Conservation (phyloP, 2,329 filamentous ascomycete species). For the Emergomyces pasteurianus region DNA sequence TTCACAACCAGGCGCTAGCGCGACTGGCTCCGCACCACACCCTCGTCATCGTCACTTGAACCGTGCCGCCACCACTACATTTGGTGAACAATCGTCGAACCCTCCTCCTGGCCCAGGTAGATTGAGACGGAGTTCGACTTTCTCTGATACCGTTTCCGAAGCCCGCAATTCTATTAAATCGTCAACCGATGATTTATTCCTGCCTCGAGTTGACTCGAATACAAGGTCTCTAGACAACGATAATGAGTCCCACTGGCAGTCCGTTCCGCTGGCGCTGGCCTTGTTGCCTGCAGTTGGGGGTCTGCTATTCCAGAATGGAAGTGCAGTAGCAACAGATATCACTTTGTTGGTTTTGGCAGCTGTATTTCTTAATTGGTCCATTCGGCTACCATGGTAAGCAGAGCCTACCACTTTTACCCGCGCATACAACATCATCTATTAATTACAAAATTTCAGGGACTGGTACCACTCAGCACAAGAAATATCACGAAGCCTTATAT, state of each 20-base stretch:
- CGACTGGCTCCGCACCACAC: constrained; percentile 10
- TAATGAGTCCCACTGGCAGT: constrained; percentile 61
- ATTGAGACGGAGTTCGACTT: constrained; percentile 60
- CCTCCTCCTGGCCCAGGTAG: constrained; percentile 17
- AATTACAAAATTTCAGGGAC: constrained; percentile 36
- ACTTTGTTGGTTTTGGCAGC: constrained; percentile 68
- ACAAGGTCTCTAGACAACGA: constrained; percentile 22
- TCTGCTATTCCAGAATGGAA: constrained; percentile 72
- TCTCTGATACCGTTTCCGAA: constrained; percentile 64
- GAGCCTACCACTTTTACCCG: not conserved
- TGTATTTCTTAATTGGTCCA: constrained; percentile 84
- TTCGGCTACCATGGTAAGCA: constrained; percentile 73
- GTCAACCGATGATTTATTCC: constrained; percentile 59
- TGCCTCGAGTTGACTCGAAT: constrained; percentile 38
- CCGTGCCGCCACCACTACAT: constrained; percentile 26
- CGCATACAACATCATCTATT: constrained; percentile 3
- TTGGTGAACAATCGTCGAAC: constrained; percentile 18
- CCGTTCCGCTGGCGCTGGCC: constrained; percentile 69
- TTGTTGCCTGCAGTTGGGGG: constrained; percentile 78
- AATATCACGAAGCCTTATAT: constrained; percentile 33
- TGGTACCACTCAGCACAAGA: constrained; percentile 65
- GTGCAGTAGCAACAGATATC: constrained; percentile 70
- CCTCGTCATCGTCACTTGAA: constrained; percentile 26
- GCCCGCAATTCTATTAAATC: constrained; percentile 51
- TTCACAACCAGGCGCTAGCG: constrained; percentile 7